These are phyloP conservation scores for Botrytis galanthina DNA, from an alignment of 2,329 filamentous ascomycete genomes.

Conservation along the genomic window DNA sequence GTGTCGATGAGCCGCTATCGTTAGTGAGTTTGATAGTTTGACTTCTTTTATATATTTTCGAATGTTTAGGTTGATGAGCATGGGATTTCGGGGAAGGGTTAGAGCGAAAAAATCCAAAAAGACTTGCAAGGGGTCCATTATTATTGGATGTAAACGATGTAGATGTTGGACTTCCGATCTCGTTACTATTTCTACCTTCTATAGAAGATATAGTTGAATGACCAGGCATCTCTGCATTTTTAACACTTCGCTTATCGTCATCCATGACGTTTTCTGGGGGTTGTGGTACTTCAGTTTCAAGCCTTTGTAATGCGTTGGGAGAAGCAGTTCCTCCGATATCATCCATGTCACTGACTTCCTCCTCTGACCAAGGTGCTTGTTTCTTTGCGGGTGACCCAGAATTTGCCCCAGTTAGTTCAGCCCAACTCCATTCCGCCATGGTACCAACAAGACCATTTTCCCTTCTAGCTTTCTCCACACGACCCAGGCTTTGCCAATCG, in stretches of 20 bases:
- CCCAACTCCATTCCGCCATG: constrained; percentile 91
- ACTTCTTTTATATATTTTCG: constrained; percentile 71
- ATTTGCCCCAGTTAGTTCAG: constrained; percentile 78
- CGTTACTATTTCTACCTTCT: constrained; percentile 13
- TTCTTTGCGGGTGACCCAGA: constrained; percentile 33
- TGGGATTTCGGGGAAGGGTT: constrained; percentile 50
- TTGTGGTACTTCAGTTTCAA: constrained; percentile 62
- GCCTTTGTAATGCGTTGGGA: constrained; percentile 45
- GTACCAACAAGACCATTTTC: constrained; percentile 92
- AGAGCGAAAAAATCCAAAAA: constrained; percentile 71
- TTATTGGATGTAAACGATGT: constrained; percentile 40
- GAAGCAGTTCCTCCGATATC: constrained; percentile 33
- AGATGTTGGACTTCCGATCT: constrained; percentile 23
- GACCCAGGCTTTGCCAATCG: constrained; percentile 90
- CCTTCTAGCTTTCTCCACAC: constrained; percentile 89
- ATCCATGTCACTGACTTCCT: constrained; percentile 29
- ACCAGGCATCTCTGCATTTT: constrained; percentile 40
- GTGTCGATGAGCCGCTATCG: constrained; percentile 32
- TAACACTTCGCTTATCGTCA: constrained; percentile 61
- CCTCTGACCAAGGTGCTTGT: constrained; percentile 27
- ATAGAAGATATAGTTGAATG: constrained; percentile 28
- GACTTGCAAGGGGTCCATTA: constrained; percentile 51
- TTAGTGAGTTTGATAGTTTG: constrained; percentile 63
- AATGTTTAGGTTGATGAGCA: constrained; percentile 56
- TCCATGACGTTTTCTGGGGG: constrained; percentile 63